Evolutionary conservation across 2,329 filamentous ascomycete species (phyloP).

Genomic region (Phialophora chinensis): DNA sequence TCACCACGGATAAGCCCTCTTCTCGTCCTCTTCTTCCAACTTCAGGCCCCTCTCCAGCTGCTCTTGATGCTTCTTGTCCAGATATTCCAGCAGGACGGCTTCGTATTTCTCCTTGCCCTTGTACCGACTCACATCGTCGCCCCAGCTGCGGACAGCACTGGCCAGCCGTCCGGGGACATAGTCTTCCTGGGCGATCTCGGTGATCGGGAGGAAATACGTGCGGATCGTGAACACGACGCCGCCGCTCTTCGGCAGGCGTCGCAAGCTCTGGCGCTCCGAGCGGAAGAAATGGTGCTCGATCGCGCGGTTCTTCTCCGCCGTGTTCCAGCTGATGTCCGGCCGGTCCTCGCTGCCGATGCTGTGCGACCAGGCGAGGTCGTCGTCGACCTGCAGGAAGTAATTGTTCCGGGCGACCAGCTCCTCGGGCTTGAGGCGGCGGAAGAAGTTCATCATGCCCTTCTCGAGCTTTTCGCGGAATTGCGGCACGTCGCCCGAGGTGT

Average conservation of each 20-base stretch:
- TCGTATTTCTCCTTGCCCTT: slow-evolving; percentile 79
- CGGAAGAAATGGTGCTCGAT: slow-evolving; percentile 78
- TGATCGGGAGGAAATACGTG: slow-evolving; percentile 78
- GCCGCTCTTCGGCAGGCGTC: slow-evolving; percentile 64
- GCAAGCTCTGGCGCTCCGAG: slow-evolving; percentile 73
- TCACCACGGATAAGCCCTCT: slow-evolving; percentile 66
- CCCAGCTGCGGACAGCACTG: slow-evolving; percentile 81
- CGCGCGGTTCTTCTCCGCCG: slow-evolving; percentile 74
- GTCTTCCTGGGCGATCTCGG: slow-evolving; percentile 70
- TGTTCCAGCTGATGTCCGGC: slow-evolving; percentile 71
- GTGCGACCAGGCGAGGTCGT: slow-evolving; percentile 74
- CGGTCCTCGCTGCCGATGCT: slow-evolving; percentile 77
- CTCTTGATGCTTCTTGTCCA: slow-evolving; percentile 75
- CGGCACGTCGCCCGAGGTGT: slow-evolving; percentile 77
- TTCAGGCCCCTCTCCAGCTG: slow-evolving; percentile 73
- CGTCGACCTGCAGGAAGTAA: slow-evolving; percentile 88
- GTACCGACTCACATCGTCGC: slow-evolving; percentile 74
- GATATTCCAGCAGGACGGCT: slow-evolving; percentile 74
- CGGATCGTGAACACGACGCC: slow-evolving; percentile 76
- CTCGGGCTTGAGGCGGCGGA: slow-evolving; percentile 71
- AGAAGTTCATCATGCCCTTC: slow-evolving; percentile 81
- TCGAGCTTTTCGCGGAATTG: slow-evolving; percentile 74
- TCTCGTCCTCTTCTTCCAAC: slow-evolving; percentile 64
- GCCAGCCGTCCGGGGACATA: slow-evolving; percentile 80
- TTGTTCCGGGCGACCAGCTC: slow-evolving; percentile 74